phyloP scores from a whole-genome alignment of 139 green algal genomes.

The Raphidocelis subcapitata region DNA sequence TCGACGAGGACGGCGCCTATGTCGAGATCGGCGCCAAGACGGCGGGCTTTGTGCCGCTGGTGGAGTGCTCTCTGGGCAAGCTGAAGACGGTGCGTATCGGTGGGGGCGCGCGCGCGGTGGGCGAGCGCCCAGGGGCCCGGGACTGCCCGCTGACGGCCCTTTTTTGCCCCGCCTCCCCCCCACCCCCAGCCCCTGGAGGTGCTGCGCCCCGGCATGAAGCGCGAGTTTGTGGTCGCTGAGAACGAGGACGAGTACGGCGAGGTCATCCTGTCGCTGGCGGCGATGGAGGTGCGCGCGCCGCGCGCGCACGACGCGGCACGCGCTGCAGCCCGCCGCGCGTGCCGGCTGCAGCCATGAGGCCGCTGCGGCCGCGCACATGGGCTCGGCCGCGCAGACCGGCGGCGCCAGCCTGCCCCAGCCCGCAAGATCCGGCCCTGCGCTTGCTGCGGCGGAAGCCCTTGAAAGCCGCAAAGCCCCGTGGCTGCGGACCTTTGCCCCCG shows the following conservation, averaged over 20 bases:
- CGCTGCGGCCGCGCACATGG: no score
- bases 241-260: slow-evolving; percentile 75
- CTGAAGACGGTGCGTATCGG: slow-evolving; percentile 42
- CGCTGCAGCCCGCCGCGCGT: no score
- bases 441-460: no score
- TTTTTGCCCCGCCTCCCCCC: not conserved
- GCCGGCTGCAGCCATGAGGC: no score
- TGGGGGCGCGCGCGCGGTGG: no score
- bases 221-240: slow-evolving; percentile 86
- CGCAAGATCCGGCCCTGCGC: no score
- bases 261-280: slow-evolving; percentile 77
- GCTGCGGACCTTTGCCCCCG: no score
- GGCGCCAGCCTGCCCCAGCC: no score
- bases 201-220: slow-evolving; percentile 61
- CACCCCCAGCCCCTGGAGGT: slow-evolving; percentile 73
- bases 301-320: no score
- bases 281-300: slow-evolving; percentile 62
- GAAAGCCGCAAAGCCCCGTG: no score
- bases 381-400: no score
- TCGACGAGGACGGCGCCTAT: slow-evolving; percentile 86
- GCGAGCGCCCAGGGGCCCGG: no score
- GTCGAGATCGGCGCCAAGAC: slow-evolving; percentile 95
- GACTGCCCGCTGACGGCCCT: not conserved
- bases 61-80: slow-evolving; percentile 76
- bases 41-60: slow-evolving; percentile 75